Conservation (phyloP, 2,329 filamentous ascomycete genomes). For the Diplodia sapinea region DNA sequence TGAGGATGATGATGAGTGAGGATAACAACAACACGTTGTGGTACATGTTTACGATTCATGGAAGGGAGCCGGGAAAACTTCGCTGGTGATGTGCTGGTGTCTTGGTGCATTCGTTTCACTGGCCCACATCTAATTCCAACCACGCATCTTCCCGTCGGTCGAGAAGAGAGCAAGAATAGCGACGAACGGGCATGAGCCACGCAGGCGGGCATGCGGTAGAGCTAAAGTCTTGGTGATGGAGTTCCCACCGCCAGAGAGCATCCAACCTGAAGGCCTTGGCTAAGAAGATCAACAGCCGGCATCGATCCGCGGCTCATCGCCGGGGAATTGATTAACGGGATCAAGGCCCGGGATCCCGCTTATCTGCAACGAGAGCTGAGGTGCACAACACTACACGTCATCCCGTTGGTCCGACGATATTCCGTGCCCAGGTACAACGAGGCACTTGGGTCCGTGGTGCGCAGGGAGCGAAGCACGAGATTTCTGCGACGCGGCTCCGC, state of each 20-base stretch:
- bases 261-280: too few species aligned
- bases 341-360: conserved; percentile 10
- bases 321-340: background rate
- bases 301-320: conserved; percentile 17
- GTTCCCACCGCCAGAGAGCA: background rate
- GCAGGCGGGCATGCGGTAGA: background rate
- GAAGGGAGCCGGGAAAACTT: background rate
- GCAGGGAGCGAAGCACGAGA: background rate
- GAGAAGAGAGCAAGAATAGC: background rate
- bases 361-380: background rate
- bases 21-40: too few species aligned
- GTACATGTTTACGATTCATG: too few species aligned
- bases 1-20: conserved; percentile 22
- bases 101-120: too few species aligned
- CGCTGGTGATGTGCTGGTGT: background rate
- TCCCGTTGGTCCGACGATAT: background rate
- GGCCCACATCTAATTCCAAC: background rate
- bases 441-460: conserved; percentile 3
- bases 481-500: background rate
- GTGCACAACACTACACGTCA: background rate
- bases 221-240: background rate
- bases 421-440: background rate
- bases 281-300: conserved; percentile 3
- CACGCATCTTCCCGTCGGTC: background rate
- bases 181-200: background rate